Evolutionary conservation across 148 eudicot species (phyloP).

Genomic region (Tetragonia tetragonoides): DNA sequence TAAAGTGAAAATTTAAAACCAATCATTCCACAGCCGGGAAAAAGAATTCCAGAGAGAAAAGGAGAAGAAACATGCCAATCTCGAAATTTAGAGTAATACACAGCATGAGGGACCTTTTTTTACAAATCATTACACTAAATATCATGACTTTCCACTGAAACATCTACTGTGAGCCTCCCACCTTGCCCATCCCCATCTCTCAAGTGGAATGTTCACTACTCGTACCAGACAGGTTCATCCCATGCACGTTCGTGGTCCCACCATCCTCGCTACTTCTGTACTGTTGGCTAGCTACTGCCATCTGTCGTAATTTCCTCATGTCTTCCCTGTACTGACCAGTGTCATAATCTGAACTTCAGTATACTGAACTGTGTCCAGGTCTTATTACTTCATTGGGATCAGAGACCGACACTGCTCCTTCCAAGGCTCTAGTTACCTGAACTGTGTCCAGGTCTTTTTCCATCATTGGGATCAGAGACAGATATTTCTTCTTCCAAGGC

Average conservation of each 20-base stretch:
- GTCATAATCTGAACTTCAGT: constrained; percentile 84
- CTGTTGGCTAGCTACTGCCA: constrained; percentile 70
- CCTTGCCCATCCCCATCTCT: constrained; percentile 60
- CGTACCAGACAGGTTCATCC: constrained; percentile 80
- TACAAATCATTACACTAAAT: too few relatives aligned
- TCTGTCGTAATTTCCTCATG: constrained; percentile 73
- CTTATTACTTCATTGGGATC: constrained; percentile 76
- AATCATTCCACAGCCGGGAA: constrained; percentile 23
- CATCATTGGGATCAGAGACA: constrained; percentile 76
- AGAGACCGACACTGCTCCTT: constrained; percentile 82
- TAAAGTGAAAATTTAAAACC: constrained; percentile 6
- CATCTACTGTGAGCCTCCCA: constrained; percentile 51
- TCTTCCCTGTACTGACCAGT: constrained; percentile 75
- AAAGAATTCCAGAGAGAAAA: constrained; percentile 20
- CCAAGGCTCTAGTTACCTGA: constrained; percentile 61
- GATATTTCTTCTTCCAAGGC: constrained; percentile 94
- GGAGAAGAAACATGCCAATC: constrained; percentile 13
- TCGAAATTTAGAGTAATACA: constrained; percentile 15
- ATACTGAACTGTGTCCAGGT: constrained; percentile 80
- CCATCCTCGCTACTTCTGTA: constrained; percentile 77
- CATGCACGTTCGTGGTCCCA: constrained; percentile 82
- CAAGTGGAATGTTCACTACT: constrained; percentile 71
- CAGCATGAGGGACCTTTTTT: neutral
- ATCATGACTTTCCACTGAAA: constrained; percentile 27
- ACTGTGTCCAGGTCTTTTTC: constrained; percentile 79